phyloP scores from a whole-genome alignment of 805 yeast genomes.

The Lipomyces orientalis region DNA sequence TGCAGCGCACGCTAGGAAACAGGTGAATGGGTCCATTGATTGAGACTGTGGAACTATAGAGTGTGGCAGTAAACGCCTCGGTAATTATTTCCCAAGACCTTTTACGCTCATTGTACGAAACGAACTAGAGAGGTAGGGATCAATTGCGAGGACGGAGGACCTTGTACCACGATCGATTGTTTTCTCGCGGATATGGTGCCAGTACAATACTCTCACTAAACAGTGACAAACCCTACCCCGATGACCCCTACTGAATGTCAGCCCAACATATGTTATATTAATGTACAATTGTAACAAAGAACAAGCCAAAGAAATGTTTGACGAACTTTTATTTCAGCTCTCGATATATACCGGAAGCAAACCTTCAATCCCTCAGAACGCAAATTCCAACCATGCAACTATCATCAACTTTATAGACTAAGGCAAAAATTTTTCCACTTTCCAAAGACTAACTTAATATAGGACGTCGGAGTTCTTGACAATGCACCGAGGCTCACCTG shows the following conservation, averaged over 20 bases:
- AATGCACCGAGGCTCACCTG: conserved; percentile 55
- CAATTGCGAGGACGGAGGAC: neutral
- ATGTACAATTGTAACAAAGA: neutral
- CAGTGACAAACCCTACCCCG: neutral
- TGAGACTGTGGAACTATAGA: neutral
- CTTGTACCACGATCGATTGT: neutral
- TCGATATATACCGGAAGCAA: neutral
- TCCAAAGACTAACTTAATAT: conserved; percentile 42
- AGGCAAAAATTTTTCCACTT: neutral
- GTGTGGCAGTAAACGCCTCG: neutral
- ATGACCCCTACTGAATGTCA: neutral
- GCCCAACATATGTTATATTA: neutral
- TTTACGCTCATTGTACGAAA: neutral
- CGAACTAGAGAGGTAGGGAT: neutral
- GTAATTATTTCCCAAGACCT: neutral
- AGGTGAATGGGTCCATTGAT: conserved; percentile 1
- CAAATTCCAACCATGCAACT: neutral
- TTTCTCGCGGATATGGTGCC: neutral
- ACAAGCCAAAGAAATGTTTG: too few species aligned
- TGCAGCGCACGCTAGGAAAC: conserved; percentile 9
- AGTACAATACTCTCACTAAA: neutral
- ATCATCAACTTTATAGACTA: neutral
- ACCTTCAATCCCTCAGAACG: neutral
- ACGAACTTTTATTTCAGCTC: neutral
- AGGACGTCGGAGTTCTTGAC: conserved; percentile 56